phyloP scores from a whole-genome alignment of 495 filamentous ascomycete species.

The Hypoxylon perforatum region DNA sequence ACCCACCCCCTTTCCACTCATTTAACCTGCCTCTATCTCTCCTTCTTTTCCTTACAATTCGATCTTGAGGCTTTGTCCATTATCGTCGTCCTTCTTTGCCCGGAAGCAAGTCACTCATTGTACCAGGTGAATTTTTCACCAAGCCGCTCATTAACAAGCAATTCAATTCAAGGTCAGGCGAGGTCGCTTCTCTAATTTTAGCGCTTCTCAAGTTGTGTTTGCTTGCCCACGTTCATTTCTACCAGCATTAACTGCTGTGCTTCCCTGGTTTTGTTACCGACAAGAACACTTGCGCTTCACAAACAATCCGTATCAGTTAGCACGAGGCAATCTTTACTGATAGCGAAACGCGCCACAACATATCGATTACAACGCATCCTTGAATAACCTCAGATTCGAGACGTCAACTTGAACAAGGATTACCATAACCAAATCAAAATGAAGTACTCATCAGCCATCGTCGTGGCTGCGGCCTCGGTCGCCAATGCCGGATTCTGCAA shows the following conservation, averaged over 20 bases:
- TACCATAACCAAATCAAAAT: slow-evolving; percentile 25
- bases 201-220: slow-evolving; percentile 24
- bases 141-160: slow-evolving; percentile 46
- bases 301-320: slow-evolving; percentile 13
- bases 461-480: slow-evolving; percentile 44
- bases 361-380: slow-evolving; percentile 15
- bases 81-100: slow-evolving; percentile 42
- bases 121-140: slow-evolving; percentile 46
- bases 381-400: slow-evolving; percentile 8
- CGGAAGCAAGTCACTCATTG: slow-evolving; percentile 48
- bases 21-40: slow-evolving; percentile 30
- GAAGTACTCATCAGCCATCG: slow-evolving; percentile 41
- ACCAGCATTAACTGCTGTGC: slow-evolving; percentile 24
- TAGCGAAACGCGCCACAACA: slow-evolving; percentile 24
- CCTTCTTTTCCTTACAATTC: slow-evolving; percentile 24
- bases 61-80: slow-evolving; percentile 33
- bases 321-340: slow-evolving; percentile 19
- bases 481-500: slow-evolving; percentile 43
- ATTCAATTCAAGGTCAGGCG: slow-evolving; percentile 28
- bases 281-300: slow-evolving; percentile 12
- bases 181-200: slow-evolving; percentile 23
- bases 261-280: slow-evolving; percentile 18
- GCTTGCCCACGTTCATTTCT: slow-evolving; percentile 44
- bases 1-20: slow-evolving; percentile 40
- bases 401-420: slow-evolving; percentile 17